Evolutionary conservation across 371 early-diverging fungal genomes (phyloP).

Genomic region (Mortierella sp.): DNA sequence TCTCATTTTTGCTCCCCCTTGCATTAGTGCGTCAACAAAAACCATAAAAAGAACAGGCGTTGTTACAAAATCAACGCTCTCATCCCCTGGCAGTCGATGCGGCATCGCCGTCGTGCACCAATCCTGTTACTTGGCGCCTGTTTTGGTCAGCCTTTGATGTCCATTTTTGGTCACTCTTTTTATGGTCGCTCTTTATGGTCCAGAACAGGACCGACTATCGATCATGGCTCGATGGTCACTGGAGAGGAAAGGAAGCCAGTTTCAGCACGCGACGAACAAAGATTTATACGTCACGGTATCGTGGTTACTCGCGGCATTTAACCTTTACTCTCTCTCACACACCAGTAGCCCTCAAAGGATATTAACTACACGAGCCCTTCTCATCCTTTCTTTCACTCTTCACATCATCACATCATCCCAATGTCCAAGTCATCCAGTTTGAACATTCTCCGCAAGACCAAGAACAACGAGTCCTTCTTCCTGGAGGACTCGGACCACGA

Average conservation of each 20-base stretch:
- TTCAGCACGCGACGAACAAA: too few relatives aligned
- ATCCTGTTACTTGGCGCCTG: too few relatives aligned
- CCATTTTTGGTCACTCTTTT: not conserved
- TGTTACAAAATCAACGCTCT: not conserved
- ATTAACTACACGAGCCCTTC: too few relatives aligned
- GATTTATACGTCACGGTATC: not conserved
- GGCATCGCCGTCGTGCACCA: too few relatives aligned
- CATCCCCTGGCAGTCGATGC: too few relatives aligned
- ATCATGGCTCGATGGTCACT: too few relatives aligned
- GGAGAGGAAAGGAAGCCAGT: too few relatives aligned
- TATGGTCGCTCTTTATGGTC: not conserved
- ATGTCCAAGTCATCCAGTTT: slow-evolving; percentile 53
- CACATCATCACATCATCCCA: not conserved
- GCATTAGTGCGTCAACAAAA: not conserved
- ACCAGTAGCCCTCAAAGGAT: too few relatives aligned
- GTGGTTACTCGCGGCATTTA: too few relatives aligned
- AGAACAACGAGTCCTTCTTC: slow-evolving; percentile 45
- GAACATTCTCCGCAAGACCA: slow-evolving; percentile 47
- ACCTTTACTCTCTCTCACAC: too few relatives aligned
- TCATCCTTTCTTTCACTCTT: not conserved
- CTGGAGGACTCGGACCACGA: slow-evolving; percentile 43
- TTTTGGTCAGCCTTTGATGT: not conserved
- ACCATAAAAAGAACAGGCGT: not conserved
- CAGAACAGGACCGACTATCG: too few relatives aligned
- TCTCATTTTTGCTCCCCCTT: not conserved